A percentile compares a stretch with the other conserved stretches of the same genome.
Evolutionary conservation across 2,329 filamentous ascomycete species (phyloP).

Genomic region (Colletotrichum karsti): DNA sequence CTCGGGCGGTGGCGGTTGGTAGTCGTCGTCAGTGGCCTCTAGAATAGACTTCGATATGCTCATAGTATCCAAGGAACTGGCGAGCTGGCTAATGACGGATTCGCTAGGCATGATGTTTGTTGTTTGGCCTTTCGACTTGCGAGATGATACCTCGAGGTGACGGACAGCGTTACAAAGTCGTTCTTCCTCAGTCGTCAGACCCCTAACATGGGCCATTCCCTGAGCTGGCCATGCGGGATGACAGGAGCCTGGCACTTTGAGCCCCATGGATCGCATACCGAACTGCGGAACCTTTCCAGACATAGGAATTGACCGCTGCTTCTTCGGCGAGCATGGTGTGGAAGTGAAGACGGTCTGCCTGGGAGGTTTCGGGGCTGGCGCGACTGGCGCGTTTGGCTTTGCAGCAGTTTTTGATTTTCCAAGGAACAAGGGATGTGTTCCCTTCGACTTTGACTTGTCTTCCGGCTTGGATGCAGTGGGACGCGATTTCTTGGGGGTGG

Average conservation of each 20-base stretch:
- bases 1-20: constrained; percentile 53
- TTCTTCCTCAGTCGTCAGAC: constrained; percentile 32
- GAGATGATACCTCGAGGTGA: constrained; percentile 32
- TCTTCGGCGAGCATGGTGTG: constrained; percentile 62
- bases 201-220: constrained; percentile 71
- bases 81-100: constrained; percentile 47
- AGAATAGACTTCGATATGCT: constrained; percentile 41
- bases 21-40: constrained; percentile 47
- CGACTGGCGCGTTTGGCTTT: constrained; percentile 24
- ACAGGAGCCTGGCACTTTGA: constrained; percentile 72
- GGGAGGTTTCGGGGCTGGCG: constrained; percentile 29
- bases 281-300: constrained; percentile 49
- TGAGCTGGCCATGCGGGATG: constrained; percentile 78
- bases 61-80: constrained; percentile 49
- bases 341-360: constrained; percentile 58
- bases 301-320: constrained; percentile 39
- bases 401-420: constrained; percentile 30
- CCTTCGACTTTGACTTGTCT: constrained; percentile 35
- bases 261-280: constrained; percentile 50
- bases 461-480: constrained; percentile 33
- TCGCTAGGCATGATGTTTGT: constrained; percentile 50
- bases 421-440: constrained; percentile 53
- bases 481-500: constrained; percentile 36
- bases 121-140: constrained; percentile 60
- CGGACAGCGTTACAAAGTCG: neutral